These are phyloP conservation scores for Cutaneotrichosporon spelunceum DNA, from an alignment of 1,284 basidiomycete genomes.

Conservation along the genomic window DNA sequence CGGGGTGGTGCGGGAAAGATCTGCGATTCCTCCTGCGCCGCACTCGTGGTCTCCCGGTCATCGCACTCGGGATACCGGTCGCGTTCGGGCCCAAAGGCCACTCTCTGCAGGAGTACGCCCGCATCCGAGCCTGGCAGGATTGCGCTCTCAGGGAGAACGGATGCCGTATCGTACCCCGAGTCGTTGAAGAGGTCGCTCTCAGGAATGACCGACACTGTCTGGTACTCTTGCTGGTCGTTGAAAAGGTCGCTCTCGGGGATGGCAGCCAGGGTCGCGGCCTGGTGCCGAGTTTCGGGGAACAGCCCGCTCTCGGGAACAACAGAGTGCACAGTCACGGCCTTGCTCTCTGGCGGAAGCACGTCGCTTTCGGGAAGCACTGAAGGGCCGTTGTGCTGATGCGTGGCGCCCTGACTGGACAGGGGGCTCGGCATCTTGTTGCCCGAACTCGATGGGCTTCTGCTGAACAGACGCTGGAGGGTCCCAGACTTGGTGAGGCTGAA, in stretches of 20 bases:
- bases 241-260: no score
- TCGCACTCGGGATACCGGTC: no score
- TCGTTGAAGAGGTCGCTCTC: no score
- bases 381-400: not conserved
- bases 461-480: not conserved
- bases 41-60: no score
- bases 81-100: no score
- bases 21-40: not conserved
- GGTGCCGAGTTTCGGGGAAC: not conserved
- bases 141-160: no score
- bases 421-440: not conserved
- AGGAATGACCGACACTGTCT: no score
- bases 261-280: not conserved
- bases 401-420: no score
- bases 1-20: not conserved
- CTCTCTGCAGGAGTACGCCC: not conserved
- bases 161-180: no score
- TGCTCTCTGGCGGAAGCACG: not conserved
- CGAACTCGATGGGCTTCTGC: not conserved
- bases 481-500: not conserved
- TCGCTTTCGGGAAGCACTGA: not conserved
- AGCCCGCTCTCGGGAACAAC: not conserved
- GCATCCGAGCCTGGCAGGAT: not conserved
- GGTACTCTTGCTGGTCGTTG: no score
- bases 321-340: no score